Conservation (phyloP, 225 moss, liverwort and hornwort species). For the Pleurozium schreberi region DNA sequence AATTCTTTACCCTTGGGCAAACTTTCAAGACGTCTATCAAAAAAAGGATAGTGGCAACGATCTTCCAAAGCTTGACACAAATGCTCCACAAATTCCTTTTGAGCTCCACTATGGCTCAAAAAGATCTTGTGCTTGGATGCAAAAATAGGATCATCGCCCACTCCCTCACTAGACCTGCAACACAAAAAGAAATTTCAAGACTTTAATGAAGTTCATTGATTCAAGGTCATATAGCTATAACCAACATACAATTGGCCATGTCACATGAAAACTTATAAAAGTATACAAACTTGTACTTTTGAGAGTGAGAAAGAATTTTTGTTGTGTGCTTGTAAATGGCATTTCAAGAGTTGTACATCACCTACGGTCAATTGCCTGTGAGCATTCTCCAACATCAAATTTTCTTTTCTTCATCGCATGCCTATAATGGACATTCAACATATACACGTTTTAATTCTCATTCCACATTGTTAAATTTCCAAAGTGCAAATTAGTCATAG, state of each 20-base stretch:
- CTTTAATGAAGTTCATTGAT: not conserved
- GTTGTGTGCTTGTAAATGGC: too few species aligned
- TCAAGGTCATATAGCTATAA: not conserved
- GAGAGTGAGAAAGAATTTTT: not conserved
- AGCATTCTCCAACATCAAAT: not conserved
- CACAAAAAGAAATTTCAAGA: not conserved
- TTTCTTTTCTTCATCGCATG: not conserved
- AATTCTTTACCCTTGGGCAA: not conserved
- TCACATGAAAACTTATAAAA: too few species aligned
- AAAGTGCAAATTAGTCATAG: accelerated
- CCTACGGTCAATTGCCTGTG: not conserved
- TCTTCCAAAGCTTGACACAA: not conserved
- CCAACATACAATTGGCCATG: not conserved
- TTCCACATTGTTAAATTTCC: not conserved
- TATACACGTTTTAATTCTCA: not conserved
- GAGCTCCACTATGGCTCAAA: not conserved
- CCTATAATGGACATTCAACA: not conserved
- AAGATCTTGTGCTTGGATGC: not conserved
- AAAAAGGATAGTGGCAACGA: not conserved
- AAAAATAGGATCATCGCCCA: not conserved
- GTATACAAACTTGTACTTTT: not conserved
- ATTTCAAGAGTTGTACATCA: not conserved
- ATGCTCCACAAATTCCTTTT: not conserved
- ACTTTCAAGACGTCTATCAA: not conserved
- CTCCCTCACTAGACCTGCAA: not conserved